phyloP scores from a whole-genome alignment of 2,329 filamentous ascomycete genomes.

The Trichoderma citrinoviride region DNA sequence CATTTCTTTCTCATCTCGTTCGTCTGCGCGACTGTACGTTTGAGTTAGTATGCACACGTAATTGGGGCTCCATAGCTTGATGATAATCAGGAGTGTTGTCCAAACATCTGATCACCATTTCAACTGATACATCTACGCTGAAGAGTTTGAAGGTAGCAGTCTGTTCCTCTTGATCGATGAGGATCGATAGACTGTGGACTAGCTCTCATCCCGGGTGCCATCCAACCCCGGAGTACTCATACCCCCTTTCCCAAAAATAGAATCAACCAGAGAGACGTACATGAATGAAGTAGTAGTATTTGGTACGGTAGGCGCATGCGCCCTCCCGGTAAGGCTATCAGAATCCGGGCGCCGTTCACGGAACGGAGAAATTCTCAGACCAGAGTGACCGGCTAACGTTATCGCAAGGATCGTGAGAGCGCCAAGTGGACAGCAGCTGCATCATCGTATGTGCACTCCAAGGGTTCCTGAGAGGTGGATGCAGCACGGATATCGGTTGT shows the following conservation, averaged over 20 bases:
- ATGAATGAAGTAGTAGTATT: too few relatives aligned
- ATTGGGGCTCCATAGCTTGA: too few relatives aligned
- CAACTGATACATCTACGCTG: not conserved
- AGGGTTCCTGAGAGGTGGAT: not conserved
- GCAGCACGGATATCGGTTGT: not conserved
- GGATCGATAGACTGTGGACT: constrained; percentile 15
- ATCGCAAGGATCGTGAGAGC: not conserved
- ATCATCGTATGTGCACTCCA: not conserved
- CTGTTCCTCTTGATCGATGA: not conserved
- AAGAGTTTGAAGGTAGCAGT: not conserved
- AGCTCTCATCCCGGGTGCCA: not conserved
- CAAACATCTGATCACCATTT: not conserved
- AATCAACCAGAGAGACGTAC: not conserved
- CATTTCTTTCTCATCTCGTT: not conserved
- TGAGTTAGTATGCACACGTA: not conserved
- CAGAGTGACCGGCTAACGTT: constrained; percentile 1
- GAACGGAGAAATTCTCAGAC: constrained; percentile 16
- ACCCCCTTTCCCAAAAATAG: constrained; percentile 15
- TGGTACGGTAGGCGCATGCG: not conserved
- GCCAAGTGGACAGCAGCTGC: not conserved
- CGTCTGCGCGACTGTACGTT: not conserved
- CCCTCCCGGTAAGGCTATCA: constrained; percentile 1
- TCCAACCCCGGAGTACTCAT: not conserved
- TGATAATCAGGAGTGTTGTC: not conserved
- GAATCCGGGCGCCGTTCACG: constrained; percentile 4